A percentile compares a stretch with the other conserved stretches of the same genome.
These are phyloP conservation scores for Leccinum griseonigrum DNA, from an alignment of 1,284 basidiomycete genomes.

Conservation along the genomic window DNA sequence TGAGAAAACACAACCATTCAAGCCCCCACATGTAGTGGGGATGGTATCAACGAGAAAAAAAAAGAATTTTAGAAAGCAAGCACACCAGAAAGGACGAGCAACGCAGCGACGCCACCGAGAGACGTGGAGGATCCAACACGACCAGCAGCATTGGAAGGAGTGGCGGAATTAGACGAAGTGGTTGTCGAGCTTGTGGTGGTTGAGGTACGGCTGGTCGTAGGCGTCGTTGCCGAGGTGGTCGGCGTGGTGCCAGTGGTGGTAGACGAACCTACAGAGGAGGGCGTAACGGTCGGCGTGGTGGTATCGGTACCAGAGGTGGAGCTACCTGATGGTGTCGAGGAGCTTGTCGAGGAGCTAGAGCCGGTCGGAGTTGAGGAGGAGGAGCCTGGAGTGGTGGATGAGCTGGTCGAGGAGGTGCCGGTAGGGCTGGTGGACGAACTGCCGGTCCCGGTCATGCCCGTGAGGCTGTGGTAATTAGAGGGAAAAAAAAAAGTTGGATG, in stretches of 20 bases:
- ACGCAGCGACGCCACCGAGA: slow-evolving; percentile 17
- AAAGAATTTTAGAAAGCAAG: slow-evolving; percentile 19
- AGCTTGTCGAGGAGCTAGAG: neutral
- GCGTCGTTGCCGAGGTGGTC: slow-evolving; percentile 1
- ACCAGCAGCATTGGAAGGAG: slow-evolving; percentile 19
- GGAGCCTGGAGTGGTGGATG: slow-evolving; percentile 42
- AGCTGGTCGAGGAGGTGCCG: slow-evolving; percentile 42
- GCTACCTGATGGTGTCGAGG: slow-evolving; percentile 10
- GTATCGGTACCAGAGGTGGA: neutral
- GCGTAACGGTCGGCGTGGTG: slow-evolving; percentile 2
- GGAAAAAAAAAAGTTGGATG: slow-evolving; percentile 8
- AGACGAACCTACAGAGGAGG: neutral
- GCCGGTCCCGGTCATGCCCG: slow-evolving; percentile 51
- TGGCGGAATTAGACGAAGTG: slow-evolving; percentile 13
- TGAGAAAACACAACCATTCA: slow-evolving; percentile 13
- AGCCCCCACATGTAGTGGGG: neutral
- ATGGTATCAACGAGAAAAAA: slow-evolving; percentile 1
- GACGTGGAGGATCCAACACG: slow-evolving; percentile 22
- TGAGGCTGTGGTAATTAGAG: slow-evolving; percentile 38
- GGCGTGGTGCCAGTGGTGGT: slow-evolving; percentile 4
- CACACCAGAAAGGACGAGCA: slow-evolving; percentile 24
- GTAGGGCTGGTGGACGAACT: slow-evolving; percentile 47
- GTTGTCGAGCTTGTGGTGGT: slow-evolving; percentile 8
- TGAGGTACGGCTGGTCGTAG: neutral
- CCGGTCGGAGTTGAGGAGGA: slow-evolving; percentile 7